phyloP scores from a whole-genome alignment of 495 filamentous ascomycete genomes.

The Penicillium turbatum region DNA sequence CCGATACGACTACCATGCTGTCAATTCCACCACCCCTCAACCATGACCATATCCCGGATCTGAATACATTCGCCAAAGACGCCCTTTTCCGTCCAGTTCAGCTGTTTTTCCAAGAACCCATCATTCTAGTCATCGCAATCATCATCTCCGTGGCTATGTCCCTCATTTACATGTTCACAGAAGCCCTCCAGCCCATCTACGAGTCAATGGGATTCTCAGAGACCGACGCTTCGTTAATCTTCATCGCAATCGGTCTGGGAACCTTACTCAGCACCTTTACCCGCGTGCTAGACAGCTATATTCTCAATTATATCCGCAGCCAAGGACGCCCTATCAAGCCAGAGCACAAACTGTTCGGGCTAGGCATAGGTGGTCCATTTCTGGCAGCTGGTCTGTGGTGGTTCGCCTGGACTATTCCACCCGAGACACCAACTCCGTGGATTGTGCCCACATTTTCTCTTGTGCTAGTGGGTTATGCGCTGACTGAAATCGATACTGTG shows the following conservation, averaged over 20 bases:
- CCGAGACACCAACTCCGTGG: constrained; percentile 36
- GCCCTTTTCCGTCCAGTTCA: constrained; percentile 41
- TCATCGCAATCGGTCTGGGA: constrained; percentile 44
- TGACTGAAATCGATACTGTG: constrained; percentile 47
- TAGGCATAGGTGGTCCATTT: constrained; percentile 43
- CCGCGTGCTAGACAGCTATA: constrained; percentile 38
- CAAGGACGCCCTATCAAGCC: constrained; percentile 31
- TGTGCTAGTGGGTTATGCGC: constrained; percentile 45
- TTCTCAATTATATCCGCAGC: constrained; percentile 24
- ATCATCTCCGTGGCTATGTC: constrained; percentile 45
- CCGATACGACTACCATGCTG: constrained; percentile 19
- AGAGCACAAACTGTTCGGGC: constrained; percentile 49
- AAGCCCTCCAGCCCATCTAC: constrained; percentile 46
- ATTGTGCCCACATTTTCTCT: constrained; percentile 39
- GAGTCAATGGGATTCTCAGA: constrained; percentile 36
- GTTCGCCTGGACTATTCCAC: constrained; percentile 52
- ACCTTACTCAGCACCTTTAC: constrained; percentile 38
- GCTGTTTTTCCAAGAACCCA: constrained; percentile 48
- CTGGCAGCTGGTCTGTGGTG: constrained; percentile 46
- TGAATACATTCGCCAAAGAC: constrained; percentile 36
- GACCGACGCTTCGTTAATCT: constrained; percentile 38
- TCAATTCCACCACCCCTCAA: constrained; percentile 29
- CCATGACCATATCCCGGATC: constrained; percentile 39
- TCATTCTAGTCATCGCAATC: constrained; percentile 43
- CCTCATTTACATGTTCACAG: constrained; percentile 53